Evolutionary conservation across 2,329 filamentous ascomycete genomes (phyloP).

Genomic region (Seiridium cupressi): DNA sequence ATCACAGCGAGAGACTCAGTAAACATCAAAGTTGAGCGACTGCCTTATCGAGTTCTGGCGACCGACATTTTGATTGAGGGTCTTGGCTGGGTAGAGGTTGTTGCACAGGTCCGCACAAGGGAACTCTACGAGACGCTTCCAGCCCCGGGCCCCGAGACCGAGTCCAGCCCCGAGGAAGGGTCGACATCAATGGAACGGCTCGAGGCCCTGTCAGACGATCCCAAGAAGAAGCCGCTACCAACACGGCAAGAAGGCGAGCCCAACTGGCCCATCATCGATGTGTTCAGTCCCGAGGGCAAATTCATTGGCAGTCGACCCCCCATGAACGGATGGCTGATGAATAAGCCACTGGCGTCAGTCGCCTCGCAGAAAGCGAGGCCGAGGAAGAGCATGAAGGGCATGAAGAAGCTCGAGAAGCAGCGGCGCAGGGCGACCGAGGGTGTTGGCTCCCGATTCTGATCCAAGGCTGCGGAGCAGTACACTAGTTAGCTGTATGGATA

Average conservation of each 20-base stretch:
- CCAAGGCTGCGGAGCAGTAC: neutral
- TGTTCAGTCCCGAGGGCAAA: conserved; percentile 82
- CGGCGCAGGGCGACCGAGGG: conserved; percentile 17
- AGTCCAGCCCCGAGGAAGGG: conserved; percentile 8
- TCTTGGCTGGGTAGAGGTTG: conserved; percentile 89
- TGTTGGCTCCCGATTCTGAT: neutral
- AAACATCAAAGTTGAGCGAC: conserved; percentile 60
- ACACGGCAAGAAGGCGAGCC: conserved; percentile 24
- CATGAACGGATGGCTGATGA: conserved; percentile 69
- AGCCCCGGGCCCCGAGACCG: neutral
- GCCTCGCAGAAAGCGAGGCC: conserved; percentile 55
- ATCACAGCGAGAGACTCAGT: conserved; percentile 63
- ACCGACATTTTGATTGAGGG: conserved; percentile 89
- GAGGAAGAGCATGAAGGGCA: conserved; percentile 67
- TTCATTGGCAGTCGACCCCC: conserved; percentile 67
- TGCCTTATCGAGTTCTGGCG: conserved; percentile 79
- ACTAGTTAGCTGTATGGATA: neutral
- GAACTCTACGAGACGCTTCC: conserved; percentile 34
- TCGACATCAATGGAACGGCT: conserved; percentile 19
- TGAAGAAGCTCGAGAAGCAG: conserved; percentile 50
- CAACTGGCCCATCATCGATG: conserved; percentile 71
- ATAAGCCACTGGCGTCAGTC: conserved; percentile 50
- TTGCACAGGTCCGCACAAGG: conserved; percentile 71
- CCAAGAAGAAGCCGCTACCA: conserved; percentile 4
- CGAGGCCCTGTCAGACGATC: conserved; percentile 13